Evolutionary conservation across 768 basidiomycete species (phyloP), one percentile per base, ranked within the genome.

Genomic region (Lentinus tigrinus): DNA sequence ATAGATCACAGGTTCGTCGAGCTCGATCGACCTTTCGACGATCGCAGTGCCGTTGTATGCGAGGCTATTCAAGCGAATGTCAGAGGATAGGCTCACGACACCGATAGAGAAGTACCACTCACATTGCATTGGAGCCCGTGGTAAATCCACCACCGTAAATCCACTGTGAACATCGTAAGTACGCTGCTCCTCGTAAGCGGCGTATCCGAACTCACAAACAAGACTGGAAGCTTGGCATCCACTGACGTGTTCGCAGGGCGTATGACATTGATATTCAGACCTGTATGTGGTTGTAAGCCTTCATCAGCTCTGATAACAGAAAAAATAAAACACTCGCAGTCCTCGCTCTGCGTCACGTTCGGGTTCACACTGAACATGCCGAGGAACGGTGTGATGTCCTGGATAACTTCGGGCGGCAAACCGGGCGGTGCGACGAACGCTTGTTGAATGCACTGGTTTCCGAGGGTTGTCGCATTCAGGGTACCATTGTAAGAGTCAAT

Each of bases 1-100:
- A 60, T 78, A 83, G 31, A 84, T 67, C n/a, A 81, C 72, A 2
- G 82, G 81, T 52, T 70, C 62, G 1, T 70, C 72, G 16, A 82
- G 61, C 0, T 66, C 65, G 10, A 78, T 71, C 0, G 82, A 83
- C 17, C 78, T 73, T 23, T 38, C 21, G 10, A 59, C 58, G 17
- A 47, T 19, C 23, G 34, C 23, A 11, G 43, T 47, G 2, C 52
- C 58, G 23, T 50, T 36, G 37, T 48, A 51, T 6, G 17, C 19
- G 23, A 52, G 42, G 14, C 52, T 24, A 23, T 44, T 81, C 39
- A 10, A 49, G 49, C 13, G 31, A 7, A 52, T 36, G 34, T 43
- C 43, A 38, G 52, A 52, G 31, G 7, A 11, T 6, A 11, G 31
- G 11, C 11, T 6, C 31, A 31, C 7, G 31, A 31, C 31, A 31